These are phyloP conservation scores for Chenopodium album DNA, from an alignment of 148 eudicot species.

Conservation along the genomic window DNA sequence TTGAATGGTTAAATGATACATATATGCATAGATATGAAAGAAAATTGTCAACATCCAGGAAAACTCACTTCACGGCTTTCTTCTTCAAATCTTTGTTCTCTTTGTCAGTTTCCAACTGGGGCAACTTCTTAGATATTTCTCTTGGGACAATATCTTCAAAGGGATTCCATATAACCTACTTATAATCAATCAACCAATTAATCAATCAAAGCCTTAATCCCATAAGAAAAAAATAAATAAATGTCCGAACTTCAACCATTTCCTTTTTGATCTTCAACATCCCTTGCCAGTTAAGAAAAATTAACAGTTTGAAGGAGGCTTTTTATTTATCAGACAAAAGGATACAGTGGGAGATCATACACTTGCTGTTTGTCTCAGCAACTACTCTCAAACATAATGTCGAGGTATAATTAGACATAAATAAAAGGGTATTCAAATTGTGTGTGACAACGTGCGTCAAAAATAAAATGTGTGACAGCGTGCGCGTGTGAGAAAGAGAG, in stretches of 20 bases:
- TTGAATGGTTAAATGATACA: not conserved
- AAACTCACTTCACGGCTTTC: conserved; percentile 80
- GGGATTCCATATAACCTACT: conserved; percentile 92
- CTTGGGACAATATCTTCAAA: conserved; percentile 94
- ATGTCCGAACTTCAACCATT: not conserved
- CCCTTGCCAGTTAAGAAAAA: not conserved
- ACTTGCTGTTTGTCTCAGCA: not conserved
- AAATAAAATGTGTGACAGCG: not conserved
- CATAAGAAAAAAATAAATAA: too few relatives aligned
- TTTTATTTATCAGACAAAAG: not conserved
- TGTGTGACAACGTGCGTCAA: not conserved
- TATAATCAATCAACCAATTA: too few relatives aligned
- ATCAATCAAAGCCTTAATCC: too few relatives aligned
- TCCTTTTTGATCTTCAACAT: not conserved
- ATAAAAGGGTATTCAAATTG: not conserved
- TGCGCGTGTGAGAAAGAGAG: not conserved
- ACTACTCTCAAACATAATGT: not conserved
- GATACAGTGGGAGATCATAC: not conserved
- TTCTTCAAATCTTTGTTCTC: conserved; percentile 59
- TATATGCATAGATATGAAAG: not conserved
- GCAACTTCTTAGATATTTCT: conserved; percentile 38
- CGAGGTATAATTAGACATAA: not conserved
- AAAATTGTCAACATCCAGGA: conserved; percentile 4
- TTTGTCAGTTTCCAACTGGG: conserved; percentile 32
- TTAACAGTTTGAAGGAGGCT: not conserved